These are phyloP conservation scores for Trichosanthes truncata DNA, from an alignment of 306 rosid species.

Conservation along the genomic window DNA sequence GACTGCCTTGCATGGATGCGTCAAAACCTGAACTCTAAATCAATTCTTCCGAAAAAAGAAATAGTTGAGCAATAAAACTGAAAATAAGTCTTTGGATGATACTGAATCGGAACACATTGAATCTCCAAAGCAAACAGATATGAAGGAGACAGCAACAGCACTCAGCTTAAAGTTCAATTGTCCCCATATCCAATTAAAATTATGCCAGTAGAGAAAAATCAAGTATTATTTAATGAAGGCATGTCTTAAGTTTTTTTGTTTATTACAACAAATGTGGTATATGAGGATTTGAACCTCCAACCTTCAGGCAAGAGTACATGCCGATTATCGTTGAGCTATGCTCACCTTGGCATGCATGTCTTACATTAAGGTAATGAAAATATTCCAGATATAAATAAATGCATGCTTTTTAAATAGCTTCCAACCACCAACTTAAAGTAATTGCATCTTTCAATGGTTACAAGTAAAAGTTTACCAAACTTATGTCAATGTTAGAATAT, in stretches of 20 bases:
- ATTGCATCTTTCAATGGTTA: neutral
- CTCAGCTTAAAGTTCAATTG: neutral
- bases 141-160: neutral
- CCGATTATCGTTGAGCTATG: too few species aligned
- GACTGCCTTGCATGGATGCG: neutral
- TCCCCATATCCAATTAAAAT: neutral
- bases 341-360: neutral
- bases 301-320: too few species aligned
- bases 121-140: neutral
- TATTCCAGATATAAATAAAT: neutral
- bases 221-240: neutral
- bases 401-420: neutral
- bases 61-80: neutral
- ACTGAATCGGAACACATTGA: neutral
- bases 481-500: neutral
- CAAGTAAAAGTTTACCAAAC: neutral
- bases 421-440: neutral
- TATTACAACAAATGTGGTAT: too few species aligned
- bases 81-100: neutral
- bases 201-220: neutral
- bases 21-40: neutral
- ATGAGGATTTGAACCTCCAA: too few species aligned
- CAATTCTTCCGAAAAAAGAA: neutral
- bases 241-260: neutral
- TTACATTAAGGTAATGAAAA: neutral